Evolutionary conservation across 805 yeast genomes (phyloP).

Genomic region (Candida nonsorbophila): DNA sequence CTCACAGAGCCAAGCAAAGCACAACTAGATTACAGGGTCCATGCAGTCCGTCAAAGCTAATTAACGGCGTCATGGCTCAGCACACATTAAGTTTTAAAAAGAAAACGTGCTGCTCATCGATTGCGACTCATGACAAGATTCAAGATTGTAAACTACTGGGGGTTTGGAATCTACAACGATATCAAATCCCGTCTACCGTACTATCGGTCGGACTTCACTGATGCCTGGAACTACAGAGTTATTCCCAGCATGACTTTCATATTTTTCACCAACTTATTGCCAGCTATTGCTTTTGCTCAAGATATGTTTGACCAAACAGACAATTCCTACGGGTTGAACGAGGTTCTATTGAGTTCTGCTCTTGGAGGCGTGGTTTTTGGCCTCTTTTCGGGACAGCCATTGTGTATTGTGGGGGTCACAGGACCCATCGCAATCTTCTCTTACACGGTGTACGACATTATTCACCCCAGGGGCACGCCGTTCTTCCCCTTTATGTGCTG

Average conservation of each 20-base stretch:
- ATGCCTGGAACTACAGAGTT: constrained; percentile 81
- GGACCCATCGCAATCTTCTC: constrained; percentile 93
- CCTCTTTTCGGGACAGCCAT: constrained; percentile 79
- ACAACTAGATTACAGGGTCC: too few species aligned
- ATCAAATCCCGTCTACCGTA: constrained; percentile 52
- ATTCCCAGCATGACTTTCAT: constrained; percentile 79
- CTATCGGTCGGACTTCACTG: constrained; percentile 74
- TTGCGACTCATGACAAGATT: too few species aligned
- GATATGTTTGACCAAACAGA: constrained; percentile 93
- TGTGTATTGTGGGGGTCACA: constrained; percentile 94
- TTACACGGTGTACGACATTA: constrained; percentile 77
- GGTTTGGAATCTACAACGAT: constrained; percentile 53
- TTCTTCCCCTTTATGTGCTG: constrained; percentile 94
- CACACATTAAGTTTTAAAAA: neutral
- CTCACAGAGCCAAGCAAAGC: too few species aligned
- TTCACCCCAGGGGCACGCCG: constrained; percentile 47
- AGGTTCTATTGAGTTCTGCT: constrained; percentile 77
- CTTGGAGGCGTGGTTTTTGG: constrained; percentile 90
- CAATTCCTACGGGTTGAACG: constrained; percentile 87
- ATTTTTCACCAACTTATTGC: constrained; percentile 84
- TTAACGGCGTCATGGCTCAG: constrained; percentile 1
- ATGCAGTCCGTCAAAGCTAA: neutral
- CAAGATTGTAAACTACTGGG: constrained; percentile 16
- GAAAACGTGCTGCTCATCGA: too few species aligned
- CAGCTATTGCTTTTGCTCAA: constrained; percentile 94